Percentiles rank a stretch among this genome's conserved stretches.
phyloP scores from a whole-genome alignment of 2,329 filamentous ascomycete genomes.

The Pestalotiopsis fici region DNA sequence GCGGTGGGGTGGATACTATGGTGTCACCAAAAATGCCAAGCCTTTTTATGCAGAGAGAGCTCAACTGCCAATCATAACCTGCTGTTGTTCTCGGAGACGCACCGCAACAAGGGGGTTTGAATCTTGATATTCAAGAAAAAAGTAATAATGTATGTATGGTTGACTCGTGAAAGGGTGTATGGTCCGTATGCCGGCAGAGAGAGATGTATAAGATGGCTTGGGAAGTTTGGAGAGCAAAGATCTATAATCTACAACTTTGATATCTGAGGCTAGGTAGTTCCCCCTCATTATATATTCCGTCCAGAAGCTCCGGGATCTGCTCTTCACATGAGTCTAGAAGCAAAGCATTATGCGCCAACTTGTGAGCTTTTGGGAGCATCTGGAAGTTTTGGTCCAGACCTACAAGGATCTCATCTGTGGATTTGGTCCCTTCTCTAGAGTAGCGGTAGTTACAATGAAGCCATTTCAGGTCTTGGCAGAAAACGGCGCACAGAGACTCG shows the following conservation, averaged over 20 bases:
- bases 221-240: neutral
- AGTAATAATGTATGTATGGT: neutral
- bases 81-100: neutral
- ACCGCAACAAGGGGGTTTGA: neutral
- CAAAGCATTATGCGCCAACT: neutral
- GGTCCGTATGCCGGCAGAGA: too few relatives aligned
- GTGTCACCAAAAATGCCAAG: neutral
- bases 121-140: neutral
- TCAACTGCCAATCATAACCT: neutral
- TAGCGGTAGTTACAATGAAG: neutral
- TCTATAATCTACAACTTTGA: neutral
- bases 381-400: neutral
- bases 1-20: neutral
- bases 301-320: neutral
- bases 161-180: too few relatives aligned
- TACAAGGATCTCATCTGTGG: neutral
- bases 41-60: neutral
- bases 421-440: neutral
- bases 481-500: neutral
- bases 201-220: neutral
- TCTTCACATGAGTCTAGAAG: neutral
- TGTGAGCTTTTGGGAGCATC: neutral
- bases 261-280: neutral
- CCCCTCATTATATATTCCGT: neutral
- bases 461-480: neutral